phyloP scores from a whole-genome alignment of 768 basidiomycete species.

The Amanita exitialis region DNA sequence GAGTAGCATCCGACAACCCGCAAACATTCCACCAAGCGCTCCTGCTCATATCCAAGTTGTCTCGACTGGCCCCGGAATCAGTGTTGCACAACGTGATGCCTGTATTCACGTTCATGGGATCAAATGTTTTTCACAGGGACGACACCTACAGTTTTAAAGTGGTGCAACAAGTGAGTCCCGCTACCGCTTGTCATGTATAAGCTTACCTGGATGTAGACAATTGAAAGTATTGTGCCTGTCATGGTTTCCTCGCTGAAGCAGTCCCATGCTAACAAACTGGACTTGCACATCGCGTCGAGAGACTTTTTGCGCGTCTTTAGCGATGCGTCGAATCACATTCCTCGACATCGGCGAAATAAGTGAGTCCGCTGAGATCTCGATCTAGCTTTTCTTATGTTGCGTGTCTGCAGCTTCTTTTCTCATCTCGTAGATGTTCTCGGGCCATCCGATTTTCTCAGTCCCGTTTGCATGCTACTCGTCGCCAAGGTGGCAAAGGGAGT shows the following conservation, averaged over 20 bases:
- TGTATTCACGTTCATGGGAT: constrained; percentile 98
- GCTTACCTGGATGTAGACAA: constrained; percentile 44
- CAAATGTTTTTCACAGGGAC: constrained; percentile 95
- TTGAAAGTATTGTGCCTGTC: constrained; percentile 89
- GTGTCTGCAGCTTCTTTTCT: constrained; percentile 49
- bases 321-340: constrained; percentile 86
- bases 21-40: constrained; percentile 93
- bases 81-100: constrained; percentile 96
- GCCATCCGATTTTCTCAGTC: constrained; percentile 67
- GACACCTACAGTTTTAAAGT: constrained; percentile 94
- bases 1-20: constrained; percentile 69
- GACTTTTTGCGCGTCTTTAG: constrained; percentile 89
- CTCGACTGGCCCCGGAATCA: constrained; percentile 79
- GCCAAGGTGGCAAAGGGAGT: constrained; percentile 68
- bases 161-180: constrained; percentile 67
- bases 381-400: no score
- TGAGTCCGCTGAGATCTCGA: constrained; percentile 23
- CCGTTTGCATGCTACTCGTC: constrained; percentile 75
- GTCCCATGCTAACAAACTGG: constrained; percentile 39
- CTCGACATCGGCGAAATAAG: constrained; percentile 87
- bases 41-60: constrained; percentile 76
- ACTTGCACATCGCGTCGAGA: constrained; percentile 58
- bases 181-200: not conserved
- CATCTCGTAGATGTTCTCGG: constrained; percentile 83
- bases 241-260: constrained; percentile 74